A percentile compares a stretch with the other conserved stretches of the same genome.
Conservation (phyloP, 129 eudicot genomes). For the Erigeron canadensis region DNA sequence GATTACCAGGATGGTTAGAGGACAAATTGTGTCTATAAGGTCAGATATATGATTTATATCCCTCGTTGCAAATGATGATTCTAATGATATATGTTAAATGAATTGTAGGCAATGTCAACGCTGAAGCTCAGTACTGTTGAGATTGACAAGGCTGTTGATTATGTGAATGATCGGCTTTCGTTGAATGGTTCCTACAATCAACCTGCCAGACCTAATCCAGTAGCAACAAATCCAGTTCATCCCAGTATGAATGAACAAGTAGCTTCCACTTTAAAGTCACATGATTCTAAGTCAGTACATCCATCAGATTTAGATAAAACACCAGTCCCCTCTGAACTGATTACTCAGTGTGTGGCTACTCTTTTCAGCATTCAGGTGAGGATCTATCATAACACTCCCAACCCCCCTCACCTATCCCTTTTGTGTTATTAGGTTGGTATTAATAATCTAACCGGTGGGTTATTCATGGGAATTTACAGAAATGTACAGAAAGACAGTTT, state of each 20-base stretch:
- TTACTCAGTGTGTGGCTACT: constrained; percentile 78
- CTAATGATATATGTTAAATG: constrained; percentile 8
- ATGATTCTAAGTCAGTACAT: constrained; percentile 37
- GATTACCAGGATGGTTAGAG: no score
- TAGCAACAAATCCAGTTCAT: constrained; percentile 17
- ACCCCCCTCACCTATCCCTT: neutral
- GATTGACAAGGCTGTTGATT: constrained; percentile 77
- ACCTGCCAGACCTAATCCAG: constrained; percentile 22
- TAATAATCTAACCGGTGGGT: neutral
- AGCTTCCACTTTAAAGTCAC: constrained; percentile 35
- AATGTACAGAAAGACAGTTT: constrained; percentile 83
- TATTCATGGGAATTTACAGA: constrained; percentile 46
- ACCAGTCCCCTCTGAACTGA: constrained; percentile 67
- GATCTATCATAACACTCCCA: neutral
- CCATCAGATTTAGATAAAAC: constrained; percentile 38
- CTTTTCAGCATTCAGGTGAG: constrained; percentile 78
- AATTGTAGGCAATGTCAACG: constrained; percentile 59
- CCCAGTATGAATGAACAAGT: constrained; percentile 21
- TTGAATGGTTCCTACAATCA: constrained; percentile 47
- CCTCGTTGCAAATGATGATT: neutral
- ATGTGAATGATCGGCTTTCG: constrained; percentile 52
- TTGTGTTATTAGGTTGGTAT: neutral
- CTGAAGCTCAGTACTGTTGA: constrained; percentile 40
- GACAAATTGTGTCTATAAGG: neutral
- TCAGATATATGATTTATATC: neutral